These are phyloP conservation scores for Monosporascus sp. DNA, from an alignment of 2,329 filamentous ascomycete genomes.

Conservation along the genomic window DNA sequence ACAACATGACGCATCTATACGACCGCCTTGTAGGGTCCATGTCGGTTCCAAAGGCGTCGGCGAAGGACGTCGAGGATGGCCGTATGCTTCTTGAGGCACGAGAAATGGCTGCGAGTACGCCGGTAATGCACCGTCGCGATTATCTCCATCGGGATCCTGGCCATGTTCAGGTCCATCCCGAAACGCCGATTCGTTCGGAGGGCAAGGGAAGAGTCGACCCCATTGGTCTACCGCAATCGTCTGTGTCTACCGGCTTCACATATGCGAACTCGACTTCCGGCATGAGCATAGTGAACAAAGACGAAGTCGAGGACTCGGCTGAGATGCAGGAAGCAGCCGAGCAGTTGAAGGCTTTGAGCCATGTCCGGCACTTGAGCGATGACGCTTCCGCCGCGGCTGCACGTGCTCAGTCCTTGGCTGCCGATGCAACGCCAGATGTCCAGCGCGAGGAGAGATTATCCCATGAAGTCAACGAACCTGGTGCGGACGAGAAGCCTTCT, in stretches of 20 bases:
- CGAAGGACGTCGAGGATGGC: slow-evolving; percentile 52
- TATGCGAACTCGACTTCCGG: slow-evolving; percentile 20
- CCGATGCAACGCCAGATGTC: slow-evolving; percentile 22
- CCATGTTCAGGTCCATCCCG: slow-evolving; percentile 18
- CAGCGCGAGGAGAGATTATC: slow-evolving; percentile 38
- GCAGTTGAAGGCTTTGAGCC: slow-evolving; percentile 60
- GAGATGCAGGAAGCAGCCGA: slow-evolving; percentile 66
- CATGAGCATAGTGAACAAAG: slow-evolving; percentile 31
- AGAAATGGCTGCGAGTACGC: slow-evolving; percentile 36
- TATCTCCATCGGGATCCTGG: slow-evolving; percentile 8
- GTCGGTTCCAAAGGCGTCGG: slow-evolving; percentile 37
- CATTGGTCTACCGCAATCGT: slow-evolving; percentile 18
- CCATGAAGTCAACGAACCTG: slow-evolving; percentile 34
- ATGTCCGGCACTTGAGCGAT: slow-evolving; percentile 52
- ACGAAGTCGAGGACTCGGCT: slow-evolving; percentile 56
- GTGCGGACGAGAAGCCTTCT: slow-evolving; percentile 33
- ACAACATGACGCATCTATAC: slow-evolving; percentile 62
- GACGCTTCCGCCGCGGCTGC: slow-evolving; percentile 25
- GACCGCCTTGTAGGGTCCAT: slow-evolving; percentile 48
- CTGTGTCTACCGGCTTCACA: slow-evolving; percentile 11
- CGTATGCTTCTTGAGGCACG: slow-evolving; percentile 51
- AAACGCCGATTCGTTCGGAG: slow-evolving; percentile 25
- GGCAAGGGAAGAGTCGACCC: slow-evolving; percentile 18
- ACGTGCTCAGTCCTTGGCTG: slow-evolving; percentile 16
- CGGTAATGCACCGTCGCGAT: slow-evolving; percentile 24